phyloP scores from a whole-genome alignment of 345 rosid species.

The Aegle marmelos region DNA sequence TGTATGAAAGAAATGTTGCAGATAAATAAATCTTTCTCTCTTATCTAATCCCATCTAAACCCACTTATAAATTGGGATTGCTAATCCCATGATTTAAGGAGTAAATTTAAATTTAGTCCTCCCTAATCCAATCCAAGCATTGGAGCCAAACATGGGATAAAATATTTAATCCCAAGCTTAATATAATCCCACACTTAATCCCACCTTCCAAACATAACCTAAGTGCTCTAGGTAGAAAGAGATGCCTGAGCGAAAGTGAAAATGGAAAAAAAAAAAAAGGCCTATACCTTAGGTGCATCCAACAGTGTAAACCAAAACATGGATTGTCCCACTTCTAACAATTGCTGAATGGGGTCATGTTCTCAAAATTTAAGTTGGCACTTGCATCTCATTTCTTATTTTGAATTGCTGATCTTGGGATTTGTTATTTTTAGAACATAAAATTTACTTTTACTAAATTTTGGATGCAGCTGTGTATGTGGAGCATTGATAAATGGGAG shows the following conservation, averaged over 20 bases:
- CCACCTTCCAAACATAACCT: no score
- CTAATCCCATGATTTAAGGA: no score
- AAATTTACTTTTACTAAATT: neutral
- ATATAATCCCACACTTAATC: no score
- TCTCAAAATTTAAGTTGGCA: neutral
- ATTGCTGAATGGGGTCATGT: neutral
- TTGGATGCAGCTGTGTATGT: constrained; percentile 53
- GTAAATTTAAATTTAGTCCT: no score
- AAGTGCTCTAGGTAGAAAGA: neutral
- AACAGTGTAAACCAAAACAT: neutral
- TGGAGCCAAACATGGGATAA: no score
- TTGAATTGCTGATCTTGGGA: neutral
- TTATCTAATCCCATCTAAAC: no score
- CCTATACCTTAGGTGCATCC: neutral
- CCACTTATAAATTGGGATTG: no score
- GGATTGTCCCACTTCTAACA: neutral
- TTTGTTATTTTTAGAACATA: neutral
- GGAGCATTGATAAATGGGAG: constrained; percentile 86
- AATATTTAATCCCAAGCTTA: no score
- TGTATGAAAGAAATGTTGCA: no score
- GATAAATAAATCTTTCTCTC: no score
- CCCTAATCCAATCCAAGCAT: no score
- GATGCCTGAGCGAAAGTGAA: neutral
- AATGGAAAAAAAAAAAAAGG: neutral
- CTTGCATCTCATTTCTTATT: neutral